phyloP scores from a whole-genome alignment of 441 rosid species.

The Pelargonium cotyledonis region DNA sequence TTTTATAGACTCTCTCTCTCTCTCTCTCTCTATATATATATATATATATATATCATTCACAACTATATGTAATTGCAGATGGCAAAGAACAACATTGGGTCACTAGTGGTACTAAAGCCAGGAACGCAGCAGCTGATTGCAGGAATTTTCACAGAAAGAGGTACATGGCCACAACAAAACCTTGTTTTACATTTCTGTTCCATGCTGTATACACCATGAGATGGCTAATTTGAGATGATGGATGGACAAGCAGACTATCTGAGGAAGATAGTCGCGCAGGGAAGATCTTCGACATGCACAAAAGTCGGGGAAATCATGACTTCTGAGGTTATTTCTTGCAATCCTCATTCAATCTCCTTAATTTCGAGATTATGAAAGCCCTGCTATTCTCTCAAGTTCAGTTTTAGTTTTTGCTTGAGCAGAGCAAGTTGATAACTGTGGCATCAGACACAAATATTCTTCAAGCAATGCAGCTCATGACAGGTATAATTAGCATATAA shows the following conservation, averaged over 20 bases:
- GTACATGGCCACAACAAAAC: constrained; percentile 23
- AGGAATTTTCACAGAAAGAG: constrained; percentile 90
- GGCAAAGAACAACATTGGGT: constrained; percentile 83
- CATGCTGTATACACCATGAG: background rate
- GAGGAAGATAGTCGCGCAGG: constrained; percentile 60
- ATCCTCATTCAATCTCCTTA: background rate
- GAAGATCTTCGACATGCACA: constrained; percentile 58
- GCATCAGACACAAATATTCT: constrained; percentile 62
- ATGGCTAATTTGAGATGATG: constrained; percentile 1
- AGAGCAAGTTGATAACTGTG: constrained; percentile 66
- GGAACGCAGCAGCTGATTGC: constrained; percentile 61
- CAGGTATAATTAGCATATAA: constrained; percentile 42
- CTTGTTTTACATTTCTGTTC: background rate
- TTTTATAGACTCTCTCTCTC: background rate
- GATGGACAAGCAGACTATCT: constrained; percentile 51
- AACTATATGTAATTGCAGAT: constrained; percentile 39
- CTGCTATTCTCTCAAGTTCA: background rate
- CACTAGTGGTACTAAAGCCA: constrained; percentile 77
- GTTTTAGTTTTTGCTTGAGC: constrained; percentile 10
- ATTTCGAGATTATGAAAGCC: background rate
- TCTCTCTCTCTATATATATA: no score
- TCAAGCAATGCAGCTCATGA: constrained; percentile 86
- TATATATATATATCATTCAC: background rate
- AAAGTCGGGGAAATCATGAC: constrained; percentile 86
- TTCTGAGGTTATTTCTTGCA: constrained; percentile 41